Conservation (phyloP, 306 rosid genomes). For the Quercus engelmannii region DNA sequence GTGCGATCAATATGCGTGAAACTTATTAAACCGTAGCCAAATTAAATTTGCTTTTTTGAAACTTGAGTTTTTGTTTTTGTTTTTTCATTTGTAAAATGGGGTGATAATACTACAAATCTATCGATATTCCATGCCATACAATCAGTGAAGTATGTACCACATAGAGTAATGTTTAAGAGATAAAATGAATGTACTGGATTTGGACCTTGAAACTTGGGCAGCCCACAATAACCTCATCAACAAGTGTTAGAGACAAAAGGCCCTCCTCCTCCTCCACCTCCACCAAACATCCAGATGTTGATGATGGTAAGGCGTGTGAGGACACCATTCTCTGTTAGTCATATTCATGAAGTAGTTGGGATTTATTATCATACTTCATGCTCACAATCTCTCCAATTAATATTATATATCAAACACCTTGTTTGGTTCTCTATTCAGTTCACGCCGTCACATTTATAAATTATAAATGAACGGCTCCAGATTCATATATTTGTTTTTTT, state of each 20-base stretch:
- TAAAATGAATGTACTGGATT: no score
- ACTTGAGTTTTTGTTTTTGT: no score
- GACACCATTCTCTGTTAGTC: slow-evolving; percentile 32
- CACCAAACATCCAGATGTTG: slow-evolving; percentile 4
- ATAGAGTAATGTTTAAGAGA: no score
- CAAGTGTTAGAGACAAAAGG: background rate
- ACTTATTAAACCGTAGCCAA: no score
- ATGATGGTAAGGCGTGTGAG: slow-evolving; percentile 34
- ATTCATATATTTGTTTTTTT: no score
- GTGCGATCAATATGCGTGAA: no score
- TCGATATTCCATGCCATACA: no score
- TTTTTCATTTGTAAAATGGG: no score
- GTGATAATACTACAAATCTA: no score
- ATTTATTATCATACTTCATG: background rate
- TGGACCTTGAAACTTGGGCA: background rate
- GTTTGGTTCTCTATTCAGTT: background rate
- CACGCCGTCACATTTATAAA: no score
- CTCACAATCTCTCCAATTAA: background rate
- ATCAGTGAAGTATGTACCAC: no score
- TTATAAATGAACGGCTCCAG: slow-evolving; percentile 6
- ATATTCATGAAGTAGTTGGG: background rate
- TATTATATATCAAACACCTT: background rate
- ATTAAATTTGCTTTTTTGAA: no score
- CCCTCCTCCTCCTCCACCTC: slow-evolving; percentile 5
- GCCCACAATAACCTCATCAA: background rate